These are phyloP conservation scores for Cystoderma amianthinum DNA, from an alignment of 768 basidiomycete genomes.

Conservation along the genomic window DNA sequence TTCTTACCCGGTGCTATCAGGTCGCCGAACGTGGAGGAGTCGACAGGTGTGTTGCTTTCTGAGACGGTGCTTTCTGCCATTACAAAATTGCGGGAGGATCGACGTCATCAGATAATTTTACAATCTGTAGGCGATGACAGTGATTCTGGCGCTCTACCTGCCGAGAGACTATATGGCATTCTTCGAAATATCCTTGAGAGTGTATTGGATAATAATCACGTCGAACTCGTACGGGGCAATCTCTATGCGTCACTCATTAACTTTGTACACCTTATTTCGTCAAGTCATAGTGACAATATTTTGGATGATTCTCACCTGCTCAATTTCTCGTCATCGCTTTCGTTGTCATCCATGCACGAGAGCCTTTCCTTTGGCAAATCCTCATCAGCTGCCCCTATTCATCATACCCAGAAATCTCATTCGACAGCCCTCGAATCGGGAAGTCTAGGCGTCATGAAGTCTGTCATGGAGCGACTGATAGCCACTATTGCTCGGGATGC, in stretches of 20 bases:
- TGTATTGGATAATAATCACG: constrained; percentile 66
- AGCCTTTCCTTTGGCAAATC: constrained; percentile 31
- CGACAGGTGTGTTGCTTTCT: constrained; percentile 76
- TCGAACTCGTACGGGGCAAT: constrained; percentile 88
- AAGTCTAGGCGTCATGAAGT: constrained; percentile 61
- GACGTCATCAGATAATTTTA: constrained; percentile 60
- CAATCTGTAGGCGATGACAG: constrained; percentile 60
- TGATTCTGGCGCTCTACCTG: constrained; percentile 65
- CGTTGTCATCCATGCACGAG: constrained; percentile 33
- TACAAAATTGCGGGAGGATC: constrained; percentile 83
- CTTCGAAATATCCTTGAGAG: constrained; percentile 71
- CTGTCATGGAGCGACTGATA: constrained; percentile 65
- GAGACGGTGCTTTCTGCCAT: constrained; percentile 77
- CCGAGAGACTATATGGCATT: constrained; percentile 71
- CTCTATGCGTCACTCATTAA: constrained; percentile 90
- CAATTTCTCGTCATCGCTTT: constrained; percentile 19
- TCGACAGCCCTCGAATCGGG: constrained; percentile 47
- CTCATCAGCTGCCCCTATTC: constrained; percentile 22
- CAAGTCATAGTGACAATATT: constrained; percentile 14
- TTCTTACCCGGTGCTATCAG: constrained; percentile 68
- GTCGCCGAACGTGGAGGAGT: constrained; percentile 57
- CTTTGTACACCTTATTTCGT: constrained; percentile 72
- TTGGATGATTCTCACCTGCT: background rate
- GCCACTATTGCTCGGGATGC: constrained; percentile 80
- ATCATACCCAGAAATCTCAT: constrained; percentile 11